A percentile compares a stretch with the other conserved stretches of the same genome.
phyloP scores from a whole-genome alignment of 345 rosid genomes.

The Noccaea bulbosa region DNA sequence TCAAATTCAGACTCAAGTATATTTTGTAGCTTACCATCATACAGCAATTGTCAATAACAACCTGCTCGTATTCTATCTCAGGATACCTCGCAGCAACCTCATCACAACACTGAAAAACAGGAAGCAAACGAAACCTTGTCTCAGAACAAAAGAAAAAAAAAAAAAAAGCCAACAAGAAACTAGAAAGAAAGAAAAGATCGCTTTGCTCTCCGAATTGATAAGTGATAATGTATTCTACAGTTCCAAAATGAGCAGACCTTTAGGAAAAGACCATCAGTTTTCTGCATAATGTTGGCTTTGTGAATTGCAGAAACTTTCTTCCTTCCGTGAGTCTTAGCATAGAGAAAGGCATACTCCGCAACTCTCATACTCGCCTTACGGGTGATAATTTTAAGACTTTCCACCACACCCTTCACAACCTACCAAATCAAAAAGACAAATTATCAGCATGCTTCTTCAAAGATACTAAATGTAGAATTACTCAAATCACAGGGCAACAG shows the following conservation, averaged over 20 bases:
- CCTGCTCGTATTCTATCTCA: slow-evolving; percentile 88
- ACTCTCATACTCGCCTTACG: slow-evolving; percentile 96
- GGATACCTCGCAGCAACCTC: slow-evolving; percentile 97
- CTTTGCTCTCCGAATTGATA: not conserved
- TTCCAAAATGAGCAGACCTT: slow-evolving; percentile 49
- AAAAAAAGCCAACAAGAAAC: slow-evolving; percentile 16
- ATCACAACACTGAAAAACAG: slow-evolving; percentile 76
- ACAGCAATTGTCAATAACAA: slow-evolving; percentile 98
- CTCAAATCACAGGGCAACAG: slow-evolving; percentile 18
- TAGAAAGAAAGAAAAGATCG: not conserved
- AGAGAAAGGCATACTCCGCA: slow-evolving; percentile 92
- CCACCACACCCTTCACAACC: slow-evolving; percentile 99
- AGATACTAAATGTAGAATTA: not conserved
- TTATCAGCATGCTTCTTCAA: not conserved
- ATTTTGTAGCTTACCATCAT: slow-evolving; percentile 76
- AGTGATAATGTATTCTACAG: not conserved
- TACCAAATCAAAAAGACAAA: slow-evolving; percentile 38
- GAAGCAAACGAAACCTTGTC: slow-evolving; percentile 9
- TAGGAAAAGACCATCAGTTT: slow-evolving; percentile 94
- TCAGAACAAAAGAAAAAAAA: slow-evolving; percentile 12
- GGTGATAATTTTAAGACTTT: slow-evolving; percentile 92
- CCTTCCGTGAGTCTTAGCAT: slow-evolving; percentile 91
- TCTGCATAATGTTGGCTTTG: slow-evolving; percentile 97
- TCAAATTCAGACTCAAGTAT: not conserved
- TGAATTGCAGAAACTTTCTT: slow-evolving; percentile 93